phyloP scores from a whole-genome alignment of 768 basidiomycete species.

The Psilocybe cyanescens region DNA sequence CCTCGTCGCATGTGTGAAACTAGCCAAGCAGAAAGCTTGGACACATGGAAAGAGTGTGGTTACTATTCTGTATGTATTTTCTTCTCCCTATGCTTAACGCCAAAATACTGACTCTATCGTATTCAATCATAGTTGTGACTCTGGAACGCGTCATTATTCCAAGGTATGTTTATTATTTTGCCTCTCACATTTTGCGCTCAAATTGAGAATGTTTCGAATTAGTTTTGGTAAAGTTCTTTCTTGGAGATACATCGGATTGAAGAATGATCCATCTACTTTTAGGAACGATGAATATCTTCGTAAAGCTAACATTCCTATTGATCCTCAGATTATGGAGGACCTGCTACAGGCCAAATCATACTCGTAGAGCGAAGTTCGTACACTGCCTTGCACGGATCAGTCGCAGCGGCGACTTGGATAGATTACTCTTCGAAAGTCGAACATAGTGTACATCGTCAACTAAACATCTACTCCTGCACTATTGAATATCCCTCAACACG shows the following conservation, averaged over 20 bases:
- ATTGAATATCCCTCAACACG: constrained; percentile 56
- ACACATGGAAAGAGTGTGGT: constrained; percentile 72
- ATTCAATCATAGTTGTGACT: constrained; percentile 71
- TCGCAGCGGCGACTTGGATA: background rate
- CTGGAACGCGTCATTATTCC: constrained; percentile 90
- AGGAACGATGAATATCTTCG: constrained; percentile 61
- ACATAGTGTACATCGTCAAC: background rate
- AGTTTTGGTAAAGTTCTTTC: constrained; percentile 46
- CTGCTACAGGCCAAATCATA: constrained; percentile 32
- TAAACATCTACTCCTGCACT: constrained; percentile 54
- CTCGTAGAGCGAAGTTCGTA: constrained; percentile 9
- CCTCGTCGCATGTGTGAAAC: constrained; percentile 86
- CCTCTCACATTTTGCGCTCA: background rate
- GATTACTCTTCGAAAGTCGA: background rate
- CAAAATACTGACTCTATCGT: background rate
- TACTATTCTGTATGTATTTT: constrained; percentile 74
- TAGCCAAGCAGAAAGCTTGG: constrained; percentile 74
- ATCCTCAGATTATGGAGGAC: constrained; percentile 44
- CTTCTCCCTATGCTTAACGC: background rate
- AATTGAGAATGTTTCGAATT: background rate
- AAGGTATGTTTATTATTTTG: constrained; percentile 55
- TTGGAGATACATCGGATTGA: background rate
- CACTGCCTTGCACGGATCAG: background rate
- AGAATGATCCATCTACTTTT: background rate
- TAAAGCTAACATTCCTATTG: constrained; percentile 47